A percentile compares a stretch with the other conserved stretches of the same genome.
Conservation (phyloP, 2,329 filamentous ascomycete species). For the Diaporthe sp. region DNA sequence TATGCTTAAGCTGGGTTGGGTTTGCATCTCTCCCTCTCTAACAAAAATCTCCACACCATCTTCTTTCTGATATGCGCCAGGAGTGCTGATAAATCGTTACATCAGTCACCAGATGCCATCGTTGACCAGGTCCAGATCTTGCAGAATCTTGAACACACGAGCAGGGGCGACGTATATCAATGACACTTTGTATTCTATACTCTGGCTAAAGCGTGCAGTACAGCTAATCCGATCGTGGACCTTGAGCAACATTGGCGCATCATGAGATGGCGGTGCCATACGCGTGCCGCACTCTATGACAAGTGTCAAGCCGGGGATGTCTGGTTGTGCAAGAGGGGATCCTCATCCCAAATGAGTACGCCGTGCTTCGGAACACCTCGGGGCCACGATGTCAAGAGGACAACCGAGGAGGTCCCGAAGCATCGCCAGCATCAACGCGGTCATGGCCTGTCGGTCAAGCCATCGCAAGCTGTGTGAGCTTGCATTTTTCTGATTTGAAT, state of each 20-base stretch:
- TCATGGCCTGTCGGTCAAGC: background rate
- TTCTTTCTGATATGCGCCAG: background rate
- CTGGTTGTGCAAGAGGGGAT: background rate
- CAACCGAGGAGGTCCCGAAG: background rate
- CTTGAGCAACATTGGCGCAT: background rate
- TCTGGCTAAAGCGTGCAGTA: background rate
- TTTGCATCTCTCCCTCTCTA: background rate
- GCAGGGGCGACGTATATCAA: background rate
- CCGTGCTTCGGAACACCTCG: background rate
- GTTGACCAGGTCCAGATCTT: background rate
- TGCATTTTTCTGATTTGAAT: background rate
- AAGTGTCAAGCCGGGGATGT: background rate
- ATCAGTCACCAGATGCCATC: background rate
- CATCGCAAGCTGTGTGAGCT: background rate
- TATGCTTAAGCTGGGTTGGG: slow-evolving; percentile 1
- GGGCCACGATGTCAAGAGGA: background rate
- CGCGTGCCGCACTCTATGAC: background rate
- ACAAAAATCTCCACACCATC: background rate
- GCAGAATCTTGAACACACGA: background rate
- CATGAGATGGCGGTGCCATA: background rate
- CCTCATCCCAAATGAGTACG: background rate
- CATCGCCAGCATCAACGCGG: background rate
- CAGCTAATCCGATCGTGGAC: background rate
- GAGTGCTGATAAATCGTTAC: background rate
- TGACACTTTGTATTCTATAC: background rate